Conservation (phyloP, 352 stramenopile genomes). For the Phytopythium vexans region DNA sequence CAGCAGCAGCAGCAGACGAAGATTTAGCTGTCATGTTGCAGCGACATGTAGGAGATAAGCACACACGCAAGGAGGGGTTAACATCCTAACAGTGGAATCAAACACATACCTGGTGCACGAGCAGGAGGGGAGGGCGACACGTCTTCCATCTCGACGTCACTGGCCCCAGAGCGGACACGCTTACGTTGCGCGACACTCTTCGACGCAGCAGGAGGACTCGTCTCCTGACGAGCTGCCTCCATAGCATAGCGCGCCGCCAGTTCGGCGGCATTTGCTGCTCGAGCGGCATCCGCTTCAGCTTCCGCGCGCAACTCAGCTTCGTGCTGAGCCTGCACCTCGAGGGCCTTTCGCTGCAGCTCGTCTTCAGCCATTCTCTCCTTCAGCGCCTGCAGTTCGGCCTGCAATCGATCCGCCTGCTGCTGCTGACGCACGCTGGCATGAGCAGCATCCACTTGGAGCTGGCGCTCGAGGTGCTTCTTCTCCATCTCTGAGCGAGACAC, state of each 20-base stretch:
- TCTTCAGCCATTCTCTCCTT: conserved; percentile 41
- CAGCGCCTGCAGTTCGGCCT: conserved; percentile 43
- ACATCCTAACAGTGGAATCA: conserved; percentile 6
- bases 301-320: conserved; percentile 55
- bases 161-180: conserved; percentile 28
- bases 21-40: conserved; percentile 22
- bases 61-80: conserved; percentile 14
- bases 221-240: conserved; percentile 48
- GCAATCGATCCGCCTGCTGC: conserved; percentile 34
- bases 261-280: conserved; percentile 60
- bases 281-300: conserved; percentile 53
- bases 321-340: conserved; percentile 47
- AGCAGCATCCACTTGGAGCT: conserved; percentile 27
- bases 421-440: conserved; percentile 11
- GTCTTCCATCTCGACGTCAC: conserved; percentile 61
- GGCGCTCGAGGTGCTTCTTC: conserved; percentile 34
- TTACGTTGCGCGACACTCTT: conserved; percentile 38
- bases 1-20: conserved; percentile 12
- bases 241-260: conserved; percentile 68
- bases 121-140: conserved; percentile 18
- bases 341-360: conserved; percentile 40
- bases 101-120: conserved; percentile 32
- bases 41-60: conserved; percentile 18
- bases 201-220: conserved; percentile 15
- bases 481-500: conserved; percentile 29